phyloP scores from a whole-genome alignment of 257 asterid species.

The Thymus quinquecostatus region DNA sequence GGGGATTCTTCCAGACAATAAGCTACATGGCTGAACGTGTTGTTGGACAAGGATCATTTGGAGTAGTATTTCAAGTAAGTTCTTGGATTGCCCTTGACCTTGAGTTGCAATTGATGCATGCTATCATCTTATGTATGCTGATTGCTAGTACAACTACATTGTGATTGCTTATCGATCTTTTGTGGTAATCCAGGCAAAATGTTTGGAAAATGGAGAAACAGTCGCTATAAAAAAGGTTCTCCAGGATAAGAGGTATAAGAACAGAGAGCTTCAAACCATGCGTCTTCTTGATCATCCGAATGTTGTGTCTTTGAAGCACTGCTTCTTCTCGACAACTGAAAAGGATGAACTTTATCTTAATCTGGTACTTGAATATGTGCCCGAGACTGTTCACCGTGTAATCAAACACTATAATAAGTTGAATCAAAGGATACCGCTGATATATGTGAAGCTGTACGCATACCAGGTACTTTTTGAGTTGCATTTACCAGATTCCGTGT shows the following conservation, averaged over 20 bases:
- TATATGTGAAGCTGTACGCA: conserved; percentile 83
- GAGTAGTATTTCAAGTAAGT: conserved; percentile 87
- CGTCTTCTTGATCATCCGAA: conserved; percentile 97
- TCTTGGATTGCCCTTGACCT: conserved; percentile 22
- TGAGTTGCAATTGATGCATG: conserved; percentile 24
- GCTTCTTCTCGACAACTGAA: conserved; percentile 97
- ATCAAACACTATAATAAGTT: conserved; percentile 84
- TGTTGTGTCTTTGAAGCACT: conserved; percentile 88
- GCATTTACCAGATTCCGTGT: conserved; percentile 11
- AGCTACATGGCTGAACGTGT: conserved; percentile 95
- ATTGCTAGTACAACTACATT: conserved; percentile 15
- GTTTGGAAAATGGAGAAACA: conserved; percentile 92
- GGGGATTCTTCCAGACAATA: conserved; percentile 59
- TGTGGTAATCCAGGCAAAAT: conserved; percentile 73
- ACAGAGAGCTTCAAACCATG: conserved; percentile 95
- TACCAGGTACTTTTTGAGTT: conserved; percentile 67
- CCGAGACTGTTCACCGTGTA: conserved; percentile 95
- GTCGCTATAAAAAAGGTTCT: conserved; percentile 96
- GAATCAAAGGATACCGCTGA: conserved; percentile 89
- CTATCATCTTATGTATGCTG: conserved; percentile 25
- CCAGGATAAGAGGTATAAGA: conserved; percentile 94
- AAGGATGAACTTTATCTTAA: conserved; percentile 92
- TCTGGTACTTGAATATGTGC: conserved; percentile 94
- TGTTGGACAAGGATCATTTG: conserved; percentile 94
- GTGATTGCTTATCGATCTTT: conserved; percentile 32